Evolutionary conservation across 768 basidiomycete genomes (phyloP).

Genomic region (Tubosaeta brunneosetosa): DNA sequence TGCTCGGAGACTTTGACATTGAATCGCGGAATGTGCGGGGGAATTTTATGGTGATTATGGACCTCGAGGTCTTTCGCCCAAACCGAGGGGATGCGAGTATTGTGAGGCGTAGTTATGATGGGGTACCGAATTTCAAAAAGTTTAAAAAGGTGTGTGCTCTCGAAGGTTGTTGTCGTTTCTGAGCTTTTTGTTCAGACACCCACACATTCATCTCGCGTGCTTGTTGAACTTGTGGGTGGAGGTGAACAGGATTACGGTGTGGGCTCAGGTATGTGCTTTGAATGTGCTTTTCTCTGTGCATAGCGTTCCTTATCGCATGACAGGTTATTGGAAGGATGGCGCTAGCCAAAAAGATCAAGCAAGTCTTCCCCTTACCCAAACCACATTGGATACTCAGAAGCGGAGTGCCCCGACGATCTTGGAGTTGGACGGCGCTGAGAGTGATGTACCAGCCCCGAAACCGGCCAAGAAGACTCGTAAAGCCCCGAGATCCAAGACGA

Average conservation of each 20-base stretch:
- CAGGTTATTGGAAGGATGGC: constrained; percentile 57
- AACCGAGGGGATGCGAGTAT: constrained; percentile 17
- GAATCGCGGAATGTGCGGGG: constrained; percentile 59
- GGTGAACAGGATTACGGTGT: constrained; percentile 53
- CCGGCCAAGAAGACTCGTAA: constrained; percentile 15
- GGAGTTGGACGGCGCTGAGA: constrained; percentile 39
- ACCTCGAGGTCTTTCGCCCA: constrained; percentile 51
- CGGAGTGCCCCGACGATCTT: constrained; percentile 30
- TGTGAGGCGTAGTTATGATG: constrained; percentile 38
- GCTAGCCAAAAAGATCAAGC: constrained; percentile 17
- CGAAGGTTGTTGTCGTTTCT: constrained; percentile 5
- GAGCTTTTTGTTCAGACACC: constrained; percentile 24
- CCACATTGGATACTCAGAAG: constrained; percentile 13
- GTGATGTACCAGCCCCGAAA: constrained; percentile 14
- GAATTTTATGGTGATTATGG: constrained; percentile 77
- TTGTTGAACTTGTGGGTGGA: constrained; percentile 48
- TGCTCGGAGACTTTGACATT: constrained; percentile 57
- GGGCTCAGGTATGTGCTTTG: constrained; percentile 39
- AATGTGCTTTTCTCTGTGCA: not conserved
- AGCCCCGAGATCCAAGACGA: constrained; percentile 29
- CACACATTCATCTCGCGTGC: constrained; percentile 23
- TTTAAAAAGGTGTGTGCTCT: constrained; percentile 58
- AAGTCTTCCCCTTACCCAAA: constrained; percentile 17
- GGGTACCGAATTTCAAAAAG: constrained; percentile 68
- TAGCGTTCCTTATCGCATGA: not conserved